Conservation (phyloP, 2,329 filamentous ascomycete genomes). For the Nectriaceae sp. region DNA sequence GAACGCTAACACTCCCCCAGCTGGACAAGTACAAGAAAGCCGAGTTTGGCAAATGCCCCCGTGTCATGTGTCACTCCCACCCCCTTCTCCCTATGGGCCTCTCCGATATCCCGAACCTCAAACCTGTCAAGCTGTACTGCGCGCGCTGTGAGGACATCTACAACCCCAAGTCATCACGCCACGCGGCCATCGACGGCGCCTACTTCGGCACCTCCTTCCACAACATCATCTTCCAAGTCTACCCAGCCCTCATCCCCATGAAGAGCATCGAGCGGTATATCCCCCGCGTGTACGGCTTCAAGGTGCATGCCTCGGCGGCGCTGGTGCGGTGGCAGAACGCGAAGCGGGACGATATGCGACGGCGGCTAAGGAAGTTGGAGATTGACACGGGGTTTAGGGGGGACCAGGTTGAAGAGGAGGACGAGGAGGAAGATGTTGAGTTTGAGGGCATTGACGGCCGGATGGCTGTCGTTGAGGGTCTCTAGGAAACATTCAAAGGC, state of each 20-base stretch:
- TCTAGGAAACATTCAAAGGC: background rate
- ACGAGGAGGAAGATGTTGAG: slow-evolving; percentile 56
- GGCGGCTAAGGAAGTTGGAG: slow-evolving; percentile 68
- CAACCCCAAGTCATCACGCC: slow-evolving; percentile 96
- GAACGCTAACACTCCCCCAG: slow-evolving; percentile 46
- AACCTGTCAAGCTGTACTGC: slow-evolving; percentile 96
- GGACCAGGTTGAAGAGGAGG: slow-evolving; percentile 62
- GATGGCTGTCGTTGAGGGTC: slow-evolving; percentile 29
- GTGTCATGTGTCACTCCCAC: slow-evolving; percentile 92
- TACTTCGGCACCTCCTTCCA: slow-evolving; percentile 99
- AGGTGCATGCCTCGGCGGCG: slow-evolving; percentile 86
- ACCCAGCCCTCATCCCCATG: slow-evolving; percentile 82
- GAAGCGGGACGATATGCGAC: slow-evolving; percentile 79
- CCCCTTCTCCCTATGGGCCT: slow-evolving; percentile 94
- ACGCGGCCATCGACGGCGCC: slow-evolving; percentile 92
- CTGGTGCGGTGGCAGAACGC: slow-evolving; percentile 89
- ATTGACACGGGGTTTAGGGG: slow-evolving; percentile 82
- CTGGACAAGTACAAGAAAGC: slow-evolving; percentile 98
- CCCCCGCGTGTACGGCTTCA: slow-evolving; percentile 91
- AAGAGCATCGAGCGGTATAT: slow-evolving; percentile 87
- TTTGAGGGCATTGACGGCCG: slow-evolving; percentile 39
- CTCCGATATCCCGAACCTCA: slow-evolving; percentile 82
- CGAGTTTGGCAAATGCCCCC: slow-evolving; percentile 97
- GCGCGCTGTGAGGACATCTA: slow-evolving; percentile 97
- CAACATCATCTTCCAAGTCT: slow-evolving; percentile 99